These are phyloP conservation scores for Oryza meridionalis DNA, from an alignment of 176 grass and related monocot species.

Conservation along the genomic window DNA sequence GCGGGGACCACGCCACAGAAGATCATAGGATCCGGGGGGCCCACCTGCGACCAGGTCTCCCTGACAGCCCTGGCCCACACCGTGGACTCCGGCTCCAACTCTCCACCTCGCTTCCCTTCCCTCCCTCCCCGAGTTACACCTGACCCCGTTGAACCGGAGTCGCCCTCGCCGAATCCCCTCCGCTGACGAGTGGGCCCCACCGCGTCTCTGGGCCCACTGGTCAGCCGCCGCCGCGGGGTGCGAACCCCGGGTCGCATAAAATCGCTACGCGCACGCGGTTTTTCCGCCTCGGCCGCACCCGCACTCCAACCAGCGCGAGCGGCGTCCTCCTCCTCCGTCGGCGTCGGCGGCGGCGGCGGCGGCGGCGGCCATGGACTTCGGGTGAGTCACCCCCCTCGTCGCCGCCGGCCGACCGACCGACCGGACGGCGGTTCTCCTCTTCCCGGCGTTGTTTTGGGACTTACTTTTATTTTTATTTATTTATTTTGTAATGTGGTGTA, in stretches of 20 bases:
- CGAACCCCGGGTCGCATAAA: slow-evolving; percentile 28
- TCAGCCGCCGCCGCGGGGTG: background rate
- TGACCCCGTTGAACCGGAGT: background rate
- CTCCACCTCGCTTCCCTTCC: background rate
- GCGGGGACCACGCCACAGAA: background rate
- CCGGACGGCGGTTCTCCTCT: background rate
- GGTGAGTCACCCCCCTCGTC: slow-evolving; percentile 13
- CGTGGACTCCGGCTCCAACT: background rate
- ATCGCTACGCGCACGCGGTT: slow-evolving; percentile 3
- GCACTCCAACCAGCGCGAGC: background rate
- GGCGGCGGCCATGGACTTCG: slow-evolving; percentile 37
- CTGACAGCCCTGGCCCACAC: background rate
- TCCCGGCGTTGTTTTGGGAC: no score
- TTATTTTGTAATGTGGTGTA: background rate
- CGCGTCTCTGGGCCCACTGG: background rate
- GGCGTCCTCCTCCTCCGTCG: background rate
- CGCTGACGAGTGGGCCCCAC: background rate
- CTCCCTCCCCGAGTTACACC: no score
- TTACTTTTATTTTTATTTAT: no score
- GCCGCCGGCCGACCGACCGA: slow-evolving; percentile 14
- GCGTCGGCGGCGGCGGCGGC: background rate
- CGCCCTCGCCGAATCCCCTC: background rate
- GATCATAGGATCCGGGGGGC: background rate
- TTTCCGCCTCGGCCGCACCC: background rate
- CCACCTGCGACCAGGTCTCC: background rate